phyloP scores from a whole-genome alignment of 2,329 filamentous ascomycete genomes.

The Colletotrichum higginsianum region DNA sequence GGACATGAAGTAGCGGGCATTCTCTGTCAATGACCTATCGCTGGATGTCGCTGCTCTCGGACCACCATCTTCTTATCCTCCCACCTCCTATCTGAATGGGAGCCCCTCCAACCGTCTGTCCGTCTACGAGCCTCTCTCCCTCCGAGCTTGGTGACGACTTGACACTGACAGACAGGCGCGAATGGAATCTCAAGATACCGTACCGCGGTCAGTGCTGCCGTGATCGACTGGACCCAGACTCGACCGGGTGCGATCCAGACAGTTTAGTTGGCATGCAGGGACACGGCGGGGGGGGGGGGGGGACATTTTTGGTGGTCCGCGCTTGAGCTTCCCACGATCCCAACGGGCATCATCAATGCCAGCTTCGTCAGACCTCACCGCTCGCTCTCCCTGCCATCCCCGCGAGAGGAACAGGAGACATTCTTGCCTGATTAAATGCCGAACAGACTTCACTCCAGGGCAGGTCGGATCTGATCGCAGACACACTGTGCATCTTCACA shows the following conservation, averaged over 20 bases:
- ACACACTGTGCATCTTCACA: constrained; percentile 27
- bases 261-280: constrained; percentile 25
- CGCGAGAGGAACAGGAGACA: not conserved
- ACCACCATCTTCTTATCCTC: not conserved
- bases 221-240: constrained; percentile 31
- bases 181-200: constrained; percentile 17
- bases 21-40: too few species aligned
- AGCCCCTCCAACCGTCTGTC: constrained; percentile 1
- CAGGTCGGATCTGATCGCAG: not conserved
- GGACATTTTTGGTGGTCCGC: constrained; percentile 10
- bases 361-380: not conserved
- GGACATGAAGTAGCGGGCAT: too few species aligned
- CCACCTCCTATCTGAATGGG: not conserved
- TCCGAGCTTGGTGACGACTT: not conserved
- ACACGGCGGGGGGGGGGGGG: not conserved
- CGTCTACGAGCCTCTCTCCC: not conserved
- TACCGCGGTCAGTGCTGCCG: constrained; percentile 8
- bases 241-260: constrained; percentile 18
- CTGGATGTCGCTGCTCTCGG: constrained; percentile 19
- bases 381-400: too few species aligned
- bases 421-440: not conserved
- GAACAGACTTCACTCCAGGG: not conserved
- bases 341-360: not conserved
- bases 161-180: constrained; percentile 8
- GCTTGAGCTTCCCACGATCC: not conserved